Evolutionary conservation across 1,139 yeast species (phyloP).

Genomic region (Lodderomyces pseudojiufengensis): DNA sequence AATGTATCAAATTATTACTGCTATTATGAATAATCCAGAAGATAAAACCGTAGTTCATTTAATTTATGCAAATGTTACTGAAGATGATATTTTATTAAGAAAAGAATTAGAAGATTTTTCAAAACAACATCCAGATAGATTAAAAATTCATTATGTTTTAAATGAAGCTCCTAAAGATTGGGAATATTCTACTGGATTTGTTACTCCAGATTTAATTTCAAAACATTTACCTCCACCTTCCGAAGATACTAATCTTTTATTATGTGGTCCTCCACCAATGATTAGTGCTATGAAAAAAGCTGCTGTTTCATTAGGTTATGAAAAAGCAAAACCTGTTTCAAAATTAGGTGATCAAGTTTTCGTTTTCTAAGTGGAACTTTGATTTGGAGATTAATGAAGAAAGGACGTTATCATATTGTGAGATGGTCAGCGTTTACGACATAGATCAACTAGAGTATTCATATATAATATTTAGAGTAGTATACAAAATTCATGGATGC

Average conservation of each 20-base stretch:
- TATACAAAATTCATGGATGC: too few relatives aligned
- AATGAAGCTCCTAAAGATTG: constrained; percentile 57
- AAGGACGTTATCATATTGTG: too few relatives aligned
- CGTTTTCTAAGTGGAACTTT: constrained; percentile 49
- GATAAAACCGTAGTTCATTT: constrained; percentile 85
- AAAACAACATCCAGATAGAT: constrained; percentile 66
- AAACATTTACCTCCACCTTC: constrained; percentile 57
- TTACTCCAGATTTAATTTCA: constrained; percentile 64
- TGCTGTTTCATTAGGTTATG: constrained; percentile 72
- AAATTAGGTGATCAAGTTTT: constrained; percentile 93
- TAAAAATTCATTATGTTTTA: constrained; percentile 74
- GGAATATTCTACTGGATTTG: constrained; percentile 58
- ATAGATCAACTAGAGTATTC: too few relatives aligned
- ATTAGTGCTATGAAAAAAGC: constrained; percentile 84
- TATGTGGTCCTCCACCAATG: constrained; percentile 91
- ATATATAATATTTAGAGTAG: too few relatives aligned
- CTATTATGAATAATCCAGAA: constrained; percentile 64
- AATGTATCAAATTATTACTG: constrained; percentile 76
- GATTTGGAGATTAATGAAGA: not conserved
- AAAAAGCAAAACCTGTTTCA: constrained; percentile 86
- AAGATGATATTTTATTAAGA: constrained; percentile 73
- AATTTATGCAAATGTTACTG: constrained; percentile 75
- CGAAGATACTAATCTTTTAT: constrained; percentile 66
- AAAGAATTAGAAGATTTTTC: constrained; percentile 69
- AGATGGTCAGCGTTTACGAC: too few relatives aligned